These are phyloP conservation scores for Pseudonectria buxi DNA, from an alignment of 2,329 filamentous ascomycete genomes.

Conservation along the genomic window DNA sequence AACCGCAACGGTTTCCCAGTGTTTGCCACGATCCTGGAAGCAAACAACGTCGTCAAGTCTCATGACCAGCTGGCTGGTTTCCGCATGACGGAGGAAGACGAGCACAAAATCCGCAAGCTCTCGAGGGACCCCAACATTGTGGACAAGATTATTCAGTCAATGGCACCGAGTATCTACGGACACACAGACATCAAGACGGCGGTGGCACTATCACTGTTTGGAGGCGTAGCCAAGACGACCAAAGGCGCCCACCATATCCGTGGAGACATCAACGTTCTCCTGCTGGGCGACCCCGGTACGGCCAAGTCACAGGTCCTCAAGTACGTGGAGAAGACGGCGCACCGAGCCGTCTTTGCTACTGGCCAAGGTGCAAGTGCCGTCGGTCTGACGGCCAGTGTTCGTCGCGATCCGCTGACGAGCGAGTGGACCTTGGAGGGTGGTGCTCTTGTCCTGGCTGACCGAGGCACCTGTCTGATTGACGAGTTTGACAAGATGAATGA, in stretches of 20 bases:
- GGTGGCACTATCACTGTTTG: slow-evolving; percentile 87
- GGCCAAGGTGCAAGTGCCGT: slow-evolving; percentile 96
- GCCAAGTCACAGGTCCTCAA: slow-evolving; percentile 97
- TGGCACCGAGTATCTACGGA: slow-evolving; percentile 95
- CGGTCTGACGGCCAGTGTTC: slow-evolving; percentile 93
- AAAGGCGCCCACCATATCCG: slow-evolving; percentile 84
- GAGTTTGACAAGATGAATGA: slow-evolving; percentile 99
- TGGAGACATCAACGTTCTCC: slow-evolving; percentile 95
- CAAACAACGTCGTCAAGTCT: slow-evolving; percentile 93
- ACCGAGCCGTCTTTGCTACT: slow-evolving; percentile 93
- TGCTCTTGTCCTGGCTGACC: slow-evolving; percentile 88
- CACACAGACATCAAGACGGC: slow-evolving; percentile 97
- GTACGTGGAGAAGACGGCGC: slow-evolving; percentile 95
- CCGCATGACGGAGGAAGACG: slow-evolving; percentile 89
- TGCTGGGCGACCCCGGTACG: slow-evolving; percentile 94
- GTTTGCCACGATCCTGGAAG: slow-evolving; percentile 94
- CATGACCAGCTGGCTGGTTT: slow-evolving; percentile 98
- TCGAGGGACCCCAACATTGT: slow-evolving; percentile 85
- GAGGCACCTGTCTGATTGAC: slow-evolving; percentile 92
- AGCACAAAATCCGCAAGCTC: slow-evolving; percentile 81
- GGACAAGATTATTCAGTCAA: slow-evolving; percentile 86
- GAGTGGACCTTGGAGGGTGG: slow-evolving; percentile 98
- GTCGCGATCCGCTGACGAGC: slow-evolving; percentile 87
- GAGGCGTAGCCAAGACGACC: slow-evolving; percentile 87
- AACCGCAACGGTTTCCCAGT: slow-evolving; percentile 98